These are phyloP conservation scores for Cercospora berteroae DNA, from an alignment of 2,329 filamentous ascomycete genomes.

Conservation along the genomic window DNA sequence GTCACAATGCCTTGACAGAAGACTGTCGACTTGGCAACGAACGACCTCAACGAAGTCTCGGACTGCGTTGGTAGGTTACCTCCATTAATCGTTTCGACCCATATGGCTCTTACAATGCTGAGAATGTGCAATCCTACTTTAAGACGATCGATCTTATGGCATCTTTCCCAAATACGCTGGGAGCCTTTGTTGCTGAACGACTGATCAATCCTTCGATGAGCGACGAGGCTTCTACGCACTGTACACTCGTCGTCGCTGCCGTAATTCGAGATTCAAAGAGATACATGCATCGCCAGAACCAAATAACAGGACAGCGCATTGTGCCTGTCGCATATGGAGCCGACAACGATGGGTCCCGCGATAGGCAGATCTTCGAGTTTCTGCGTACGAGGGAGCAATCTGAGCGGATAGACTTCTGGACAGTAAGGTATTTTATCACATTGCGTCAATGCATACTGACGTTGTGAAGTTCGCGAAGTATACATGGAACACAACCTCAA, in stretches of 20 bases:
- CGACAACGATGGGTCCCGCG: not conserved
- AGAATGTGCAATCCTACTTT: not conserved
- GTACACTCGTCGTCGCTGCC: not conserved
- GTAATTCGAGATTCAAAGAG: not conserved
- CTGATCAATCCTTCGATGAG: not conserved
- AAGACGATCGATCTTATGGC: not conserved
- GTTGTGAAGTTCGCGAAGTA: not conserved
- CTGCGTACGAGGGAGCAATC: not conserved
- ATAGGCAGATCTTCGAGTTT: not conserved
- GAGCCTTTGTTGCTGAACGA: not conserved
- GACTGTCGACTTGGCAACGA: not conserved
- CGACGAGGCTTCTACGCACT: not conserved
- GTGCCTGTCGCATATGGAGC: not conserved
- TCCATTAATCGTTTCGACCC: not conserved
- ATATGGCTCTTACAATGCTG: not conserved
- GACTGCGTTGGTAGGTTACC: not conserved
- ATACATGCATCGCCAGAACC: not conserved
- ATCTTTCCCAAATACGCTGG: not conserved
- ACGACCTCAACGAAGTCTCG: not conserved
- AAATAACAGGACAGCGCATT: not conserved
- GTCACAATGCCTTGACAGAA: not conserved
- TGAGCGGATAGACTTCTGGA: not conserved
- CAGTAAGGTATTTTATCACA: too few species aligned
- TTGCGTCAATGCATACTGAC: not conserved
- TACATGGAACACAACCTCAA: not conserved